Base-by-base conservation (phyloP, 345 rosid genomes). In the Citrus reticulata region DNA sequence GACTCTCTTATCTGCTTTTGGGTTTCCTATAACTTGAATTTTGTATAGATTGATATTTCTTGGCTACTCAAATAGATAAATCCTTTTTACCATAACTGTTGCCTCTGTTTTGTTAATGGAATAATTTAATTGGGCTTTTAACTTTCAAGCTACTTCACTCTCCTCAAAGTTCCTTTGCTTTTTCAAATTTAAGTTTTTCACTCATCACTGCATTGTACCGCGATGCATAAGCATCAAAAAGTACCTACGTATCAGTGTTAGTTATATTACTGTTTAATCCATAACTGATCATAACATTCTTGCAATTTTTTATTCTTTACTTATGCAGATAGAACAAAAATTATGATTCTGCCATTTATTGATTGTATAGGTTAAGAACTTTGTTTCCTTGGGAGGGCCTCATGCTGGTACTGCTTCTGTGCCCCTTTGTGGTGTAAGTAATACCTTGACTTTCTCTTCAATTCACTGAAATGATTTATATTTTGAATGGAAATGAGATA, bases 341-440 rank as follows among this genome's bases (percentile, higher is more conserved):
- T 25, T 51, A 25, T 22, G 17, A 27, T 57, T 39, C 25, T 58
- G 13, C 61, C 65, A 2, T 57, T 69, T 55, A 79, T 61, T 77
- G 60, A 62, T 42, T 62, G 77, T 72, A 77, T 89, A 92, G 97
- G 95, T 96, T 40, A 84, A 83, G 82, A 96, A 93, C 84, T 93
- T 86, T 75, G 79, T 96, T 81, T 93, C 99, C 32, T 83, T 96
- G 69, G 99, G 85, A 65, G 99, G 99, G 76, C 99, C 98, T 76
- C 97, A 96, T 85, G 98, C 99, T 82, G 99, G 99, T 22, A 87
- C 95, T 62, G 97, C 99, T 77, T 92, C 98, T 77, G 94, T 95
- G 78, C 98, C 99, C 88, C 86, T 90, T 70, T 95, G 98, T 78
- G 97, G 95, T 79, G 99, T 93, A 89, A 89, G 97, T 88, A 58